Evolutionary conservation across 2,329 filamentous ascomycete genomes (phyloP).

Genomic region (Ceratocystis ficicola): DNA sequence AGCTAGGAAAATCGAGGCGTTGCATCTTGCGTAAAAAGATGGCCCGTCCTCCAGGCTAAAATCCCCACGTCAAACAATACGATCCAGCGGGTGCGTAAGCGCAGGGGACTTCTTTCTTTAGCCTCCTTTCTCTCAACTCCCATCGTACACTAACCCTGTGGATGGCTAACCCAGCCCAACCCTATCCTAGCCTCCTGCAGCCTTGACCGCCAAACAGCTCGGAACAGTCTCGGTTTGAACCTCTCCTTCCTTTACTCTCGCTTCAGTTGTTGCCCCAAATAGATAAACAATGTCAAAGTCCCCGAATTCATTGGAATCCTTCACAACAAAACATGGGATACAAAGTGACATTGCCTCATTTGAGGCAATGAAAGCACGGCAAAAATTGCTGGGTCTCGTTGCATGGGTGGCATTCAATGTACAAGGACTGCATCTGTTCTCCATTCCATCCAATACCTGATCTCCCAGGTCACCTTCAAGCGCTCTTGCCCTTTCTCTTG

Average conservation of each 20-base stretch:
- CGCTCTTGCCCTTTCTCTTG: not conserved
- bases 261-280: not conserved
- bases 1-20: conserved; percentile 1
- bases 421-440: not conserved
- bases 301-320: not conserved
- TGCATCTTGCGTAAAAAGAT: conserved; percentile 4
- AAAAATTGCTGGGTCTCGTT: not conserved
- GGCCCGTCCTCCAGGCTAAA: not conserved
- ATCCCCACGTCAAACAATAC: not conserved
- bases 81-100: not conserved
- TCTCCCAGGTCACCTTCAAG: not conserved
- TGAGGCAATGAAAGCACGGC: not conserved
- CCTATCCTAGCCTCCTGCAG: not conserved
- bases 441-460: not conserved
- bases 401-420: not conserved
- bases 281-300: not conserved
- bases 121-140: not conserved
- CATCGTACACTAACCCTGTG: not conserved
- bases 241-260: not conserved
- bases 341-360: conserved; percentile 4
- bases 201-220: conserved; percentile 3
- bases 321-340: not conserved
- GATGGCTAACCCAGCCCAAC: not conserved
- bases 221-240: not conserved
- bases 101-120: not conserved